Base-by-base conservation (phyloP, 768 basidiomycete species). In the Tylopilus vinaceipallidus region DNA sequence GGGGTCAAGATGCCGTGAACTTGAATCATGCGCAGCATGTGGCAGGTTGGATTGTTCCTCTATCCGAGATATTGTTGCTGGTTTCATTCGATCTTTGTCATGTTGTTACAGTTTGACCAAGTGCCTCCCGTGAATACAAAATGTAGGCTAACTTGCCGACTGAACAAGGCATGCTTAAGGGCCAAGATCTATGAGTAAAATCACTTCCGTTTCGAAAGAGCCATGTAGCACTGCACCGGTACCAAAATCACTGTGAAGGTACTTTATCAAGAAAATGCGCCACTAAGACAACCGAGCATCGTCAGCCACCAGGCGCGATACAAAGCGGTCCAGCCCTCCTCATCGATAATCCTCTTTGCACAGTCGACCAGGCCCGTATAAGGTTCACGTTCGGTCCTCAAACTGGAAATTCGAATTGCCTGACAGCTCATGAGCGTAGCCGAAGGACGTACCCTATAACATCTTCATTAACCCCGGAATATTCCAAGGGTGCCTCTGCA, bases 261-360 rank as follows among this genome's bases (percentile, higher is more conserved):
- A 33, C 23, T 12, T 39, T 22, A 56, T 55, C 58, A 69, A 27
- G 73, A 67, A 22, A 73, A 64, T 42, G 82, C 79, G 53, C 80
- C 84, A 42, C 63, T 71, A 29, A 86, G 64, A 34, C 79, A 79
- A 24, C 81, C 84, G 34, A 89, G 56, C 65, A 87, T 71, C 4
- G 86, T 89, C 42, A 91, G 62, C 91, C 90, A 92, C 89, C 89
- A 92, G 5, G 84, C 91, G 29, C 90, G 83, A 62, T 88, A 91
- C 46, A 94, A 65, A 0, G 87, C 77, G 56, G 66, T 63, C 71
- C 77, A 78, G 1, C 91, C 91, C 64, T 94, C 91, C 66, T 94
- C 91, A 29, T 85, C 76, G 12, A 86, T 62, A 29, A 92, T 90
- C 55, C 82, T 77, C 68, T 86, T 87, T 11, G 75, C 82, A 51